phyloP scores from a whole-genome alignment of 2,329 filamentous ascomycete genomes.

The Cordyceps tenuipes region DNA sequence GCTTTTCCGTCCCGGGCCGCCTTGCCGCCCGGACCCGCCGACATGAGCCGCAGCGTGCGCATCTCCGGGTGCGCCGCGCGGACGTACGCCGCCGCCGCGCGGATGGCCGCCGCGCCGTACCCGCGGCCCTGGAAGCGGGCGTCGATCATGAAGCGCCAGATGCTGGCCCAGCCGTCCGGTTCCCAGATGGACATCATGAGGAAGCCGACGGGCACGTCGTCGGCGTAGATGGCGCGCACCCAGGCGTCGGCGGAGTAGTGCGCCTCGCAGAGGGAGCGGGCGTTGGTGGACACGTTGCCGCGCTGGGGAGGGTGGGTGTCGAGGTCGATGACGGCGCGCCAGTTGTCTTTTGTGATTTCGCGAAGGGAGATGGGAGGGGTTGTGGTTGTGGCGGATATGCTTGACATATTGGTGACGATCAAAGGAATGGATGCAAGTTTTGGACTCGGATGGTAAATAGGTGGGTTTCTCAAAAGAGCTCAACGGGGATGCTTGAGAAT shows the following conservation, averaged over 20 bases:
- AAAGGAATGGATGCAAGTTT: no score
- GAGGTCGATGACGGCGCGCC: slow-evolving; percentile 11
- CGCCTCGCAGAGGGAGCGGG: slow-evolving; percentile 8
- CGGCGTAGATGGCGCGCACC: slow-evolving; percentile 12
- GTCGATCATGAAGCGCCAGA: slow-evolving; percentile 1
- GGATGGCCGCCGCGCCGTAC: neutral
- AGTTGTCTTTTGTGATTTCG: slow-evolving; percentile 11
- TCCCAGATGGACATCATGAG: slow-evolving; percentile 12
- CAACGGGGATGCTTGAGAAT: no score
- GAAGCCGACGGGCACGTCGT: slow-evolving; percentile 11
- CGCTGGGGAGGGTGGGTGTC: neutral
- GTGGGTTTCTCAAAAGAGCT: no score
- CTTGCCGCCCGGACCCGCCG: slow-evolving; percentile 7
- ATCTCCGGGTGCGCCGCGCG: neutral
- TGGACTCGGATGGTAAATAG: no score
- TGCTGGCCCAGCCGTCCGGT: slow-evolving; percentile 5
- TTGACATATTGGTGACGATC: no score
- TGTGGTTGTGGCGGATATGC: no score
- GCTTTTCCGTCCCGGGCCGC: neutral
- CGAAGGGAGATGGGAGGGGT: neutral
- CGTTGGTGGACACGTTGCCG: slow-evolving; percentile 12
- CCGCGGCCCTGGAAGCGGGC: slow-evolving; percentile 7
- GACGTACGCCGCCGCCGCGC: slow-evolving; percentile 5
- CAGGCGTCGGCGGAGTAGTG: slow-evolving; percentile 12
- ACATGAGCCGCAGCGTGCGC: neutral